These are phyloP conservation scores for Galeopsis tetrahit DNA, from an alignment of 257 asterid genomes.

Conservation along the genomic window DNA sequence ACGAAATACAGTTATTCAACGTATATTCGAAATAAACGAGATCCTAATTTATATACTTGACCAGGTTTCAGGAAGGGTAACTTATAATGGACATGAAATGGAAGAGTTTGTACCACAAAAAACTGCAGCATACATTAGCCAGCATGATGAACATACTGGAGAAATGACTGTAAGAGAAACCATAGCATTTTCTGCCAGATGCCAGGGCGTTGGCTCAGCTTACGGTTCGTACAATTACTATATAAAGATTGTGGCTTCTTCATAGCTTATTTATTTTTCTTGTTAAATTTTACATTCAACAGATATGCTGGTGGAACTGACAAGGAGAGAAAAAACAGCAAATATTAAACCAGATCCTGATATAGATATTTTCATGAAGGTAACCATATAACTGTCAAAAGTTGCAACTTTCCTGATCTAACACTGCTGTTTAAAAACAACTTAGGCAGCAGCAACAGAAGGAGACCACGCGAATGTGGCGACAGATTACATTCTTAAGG, in stretches of 20 bases:
- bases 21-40: neutral
- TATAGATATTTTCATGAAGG: constrained; percentile 53
- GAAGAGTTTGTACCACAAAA: constrained; percentile 65
- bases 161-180: constrained; percentile 84
- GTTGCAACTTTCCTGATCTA: neutral
- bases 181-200: constrained; percentile 68
- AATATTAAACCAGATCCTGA: constrained; percentile 54
- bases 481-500: constrained; percentile 46
- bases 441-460: constrained; percentile 50
- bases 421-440: neutral
- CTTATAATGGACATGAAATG: constrained; percentile 69
- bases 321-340: constrained; percentile 51
- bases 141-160: constrained; percentile 67
- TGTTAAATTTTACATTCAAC: constrained; percentile 13
- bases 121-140: constrained; percentile 74
- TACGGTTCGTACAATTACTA: constrained; percentile 49
- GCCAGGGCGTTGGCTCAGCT: constrained; percentile 80
- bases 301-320: constrained; percentile 64
- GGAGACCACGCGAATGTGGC: constrained; percentile 47
- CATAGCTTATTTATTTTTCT: neutral
- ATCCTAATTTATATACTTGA: constrained; percentile 3
- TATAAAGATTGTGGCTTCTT: neutral
- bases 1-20: neutral
- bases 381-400: constrained; percentile 3
- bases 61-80: constrained; percentile 59